These are phyloP conservation scores for Neofusicoccum parvum DNA, from an alignment of 2,329 filamentous ascomycete species.

Conservation along the genomic window DNA sequence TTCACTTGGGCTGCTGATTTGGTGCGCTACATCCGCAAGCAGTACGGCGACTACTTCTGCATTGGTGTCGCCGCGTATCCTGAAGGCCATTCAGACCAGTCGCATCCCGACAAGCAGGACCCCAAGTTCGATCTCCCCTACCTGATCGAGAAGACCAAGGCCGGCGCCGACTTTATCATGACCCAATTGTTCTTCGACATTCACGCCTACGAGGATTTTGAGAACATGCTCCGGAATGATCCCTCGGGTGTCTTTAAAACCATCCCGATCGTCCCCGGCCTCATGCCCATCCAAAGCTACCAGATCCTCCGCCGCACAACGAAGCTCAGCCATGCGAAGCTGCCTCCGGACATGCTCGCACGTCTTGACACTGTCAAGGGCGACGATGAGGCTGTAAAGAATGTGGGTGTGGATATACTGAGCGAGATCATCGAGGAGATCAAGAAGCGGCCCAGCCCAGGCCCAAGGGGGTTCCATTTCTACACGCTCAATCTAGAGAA, in stretches of 20 bases:
- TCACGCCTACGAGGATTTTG: conserved; percentile 78
- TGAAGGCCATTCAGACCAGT: conserved; percentile 91
- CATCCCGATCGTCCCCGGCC: conserved; percentile 86
- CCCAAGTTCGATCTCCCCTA: conserved; percentile 74
- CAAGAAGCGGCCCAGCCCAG: conserved; percentile 56
- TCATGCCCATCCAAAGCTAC: conserved; percentile 98
- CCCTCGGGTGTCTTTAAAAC: conserved; percentile 82
- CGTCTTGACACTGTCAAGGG: conserved; percentile 73
- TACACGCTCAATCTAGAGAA: conserved; percentile 97
- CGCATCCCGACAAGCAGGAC: conserved; percentile 76
- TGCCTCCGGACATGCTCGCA: conserved; percentile 71
- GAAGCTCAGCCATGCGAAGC: conserved; percentile 86
- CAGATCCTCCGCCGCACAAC: conserved; percentile 92
- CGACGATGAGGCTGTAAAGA: conserved; percentile 81
- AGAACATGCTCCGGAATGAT: conserved; percentile 74
- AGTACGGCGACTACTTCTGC: conserved; percentile 93
- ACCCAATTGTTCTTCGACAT: conserved; percentile 96
- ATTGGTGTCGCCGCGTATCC: conserved; percentile 94
- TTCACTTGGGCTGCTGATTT: conserved; percentile 90
- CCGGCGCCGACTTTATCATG: conserved; percentile 97
- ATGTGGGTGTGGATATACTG: conserved; percentile 77
- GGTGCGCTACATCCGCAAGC: conserved; percentile 82
- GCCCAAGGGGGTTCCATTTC: conserved; percentile 78
- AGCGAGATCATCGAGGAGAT: conserved; percentile 81
- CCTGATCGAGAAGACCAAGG: conserved; percentile 84